These are phyloP conservation scores for Triticum timopheevii DNA, from an alignment of 176 grass and related monocot genomes.

Conservation along the genomic window DNA sequence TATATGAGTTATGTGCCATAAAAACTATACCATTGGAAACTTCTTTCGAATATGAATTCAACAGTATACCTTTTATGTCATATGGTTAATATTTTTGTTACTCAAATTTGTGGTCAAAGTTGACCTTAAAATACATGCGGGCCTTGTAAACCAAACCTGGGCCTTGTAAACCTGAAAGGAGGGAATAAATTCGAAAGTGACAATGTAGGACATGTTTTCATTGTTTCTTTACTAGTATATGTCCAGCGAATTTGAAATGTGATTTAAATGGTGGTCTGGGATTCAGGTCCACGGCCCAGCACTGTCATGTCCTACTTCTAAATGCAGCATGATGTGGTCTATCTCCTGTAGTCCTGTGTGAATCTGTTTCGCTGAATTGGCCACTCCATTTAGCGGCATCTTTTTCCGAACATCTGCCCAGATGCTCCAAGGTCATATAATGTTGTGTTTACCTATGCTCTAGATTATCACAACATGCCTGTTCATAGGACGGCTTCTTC, in stretches of 20 bases:
- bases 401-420: neutral
- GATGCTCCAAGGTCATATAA: conserved; percentile 13
- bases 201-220: neutral
- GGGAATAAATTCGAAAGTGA: neutral
- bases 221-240: neutral
- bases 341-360: neutral
- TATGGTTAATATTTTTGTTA: neutral
- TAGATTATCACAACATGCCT: conserved; percentile 4
- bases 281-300: conserved; percentile 35
- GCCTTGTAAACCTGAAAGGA: neutral
- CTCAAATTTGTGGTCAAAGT: neutral
- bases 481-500: conserved; percentile 6
- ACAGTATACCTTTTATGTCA: neutral
- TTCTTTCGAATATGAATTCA: neutral
- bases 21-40: neutral
- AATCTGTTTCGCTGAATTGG: conserved; percentile 5
- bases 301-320: conserved; percentile 5
- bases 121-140: neutral
- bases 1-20: neutral
- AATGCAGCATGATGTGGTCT: neutral
- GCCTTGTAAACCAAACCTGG: neutral
- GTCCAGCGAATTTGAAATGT: neutral
- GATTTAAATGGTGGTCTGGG: conserved; percentile 1
- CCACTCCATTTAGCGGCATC: conserved; percentile 13
- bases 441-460: conserved; percentile 14